phyloP scores from a whole-genome alignment of 106 monocot species.

The Acorus calamus region DNA sequence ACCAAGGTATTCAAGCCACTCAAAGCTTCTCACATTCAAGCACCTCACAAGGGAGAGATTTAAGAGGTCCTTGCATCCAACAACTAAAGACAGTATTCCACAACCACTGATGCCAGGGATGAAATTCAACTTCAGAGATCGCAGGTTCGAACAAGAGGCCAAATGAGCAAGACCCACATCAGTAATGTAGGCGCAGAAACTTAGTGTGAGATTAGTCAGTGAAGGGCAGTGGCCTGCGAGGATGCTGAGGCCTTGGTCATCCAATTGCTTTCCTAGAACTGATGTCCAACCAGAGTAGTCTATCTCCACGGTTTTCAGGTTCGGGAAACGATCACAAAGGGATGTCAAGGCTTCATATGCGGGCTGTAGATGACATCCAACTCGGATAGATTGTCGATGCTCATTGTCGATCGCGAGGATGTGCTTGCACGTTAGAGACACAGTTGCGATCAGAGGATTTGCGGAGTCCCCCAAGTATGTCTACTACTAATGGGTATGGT shows the following conservation, averaged over 20 bases:
- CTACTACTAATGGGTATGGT: constrained; percentile 34
- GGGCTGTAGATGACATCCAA: constrained; percentile 55
- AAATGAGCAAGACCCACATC: constrained; percentile 46
- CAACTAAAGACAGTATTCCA: constrained; percentile 45
- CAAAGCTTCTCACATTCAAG: constrained; percentile 58
- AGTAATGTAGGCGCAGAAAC: constrained; percentile 55
- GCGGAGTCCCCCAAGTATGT: constrained; percentile 39
- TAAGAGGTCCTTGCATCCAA: constrained; percentile 66
- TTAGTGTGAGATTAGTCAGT: constrained; percentile 45
- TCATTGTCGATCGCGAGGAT: constrained; percentile 30
- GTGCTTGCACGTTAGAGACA: constrained; percentile 44
- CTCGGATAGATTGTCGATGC: constrained; percentile 30
- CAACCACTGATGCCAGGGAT: constrained; percentile 43
- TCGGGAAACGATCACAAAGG: constrained; percentile 50
- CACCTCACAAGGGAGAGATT: constrained; percentile 47
- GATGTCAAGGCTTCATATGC: constrained; percentile 40
- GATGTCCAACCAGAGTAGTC: constrained; percentile 58
- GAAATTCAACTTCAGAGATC: constrained; percentile 54
- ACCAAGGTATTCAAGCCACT: constrained; percentile 69
- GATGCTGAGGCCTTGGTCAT: constrained; percentile 44
- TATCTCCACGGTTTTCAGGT: constrained; percentile 46
- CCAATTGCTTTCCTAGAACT: constrained; percentile 46
- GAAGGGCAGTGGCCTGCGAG: constrained; percentile 45
- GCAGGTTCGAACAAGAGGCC: constrained; percentile 32
- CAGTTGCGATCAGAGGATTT: constrained; percentile 34